Conservation (phyloP, 768 basidiomycete species). For the Postia placenta region DNA sequence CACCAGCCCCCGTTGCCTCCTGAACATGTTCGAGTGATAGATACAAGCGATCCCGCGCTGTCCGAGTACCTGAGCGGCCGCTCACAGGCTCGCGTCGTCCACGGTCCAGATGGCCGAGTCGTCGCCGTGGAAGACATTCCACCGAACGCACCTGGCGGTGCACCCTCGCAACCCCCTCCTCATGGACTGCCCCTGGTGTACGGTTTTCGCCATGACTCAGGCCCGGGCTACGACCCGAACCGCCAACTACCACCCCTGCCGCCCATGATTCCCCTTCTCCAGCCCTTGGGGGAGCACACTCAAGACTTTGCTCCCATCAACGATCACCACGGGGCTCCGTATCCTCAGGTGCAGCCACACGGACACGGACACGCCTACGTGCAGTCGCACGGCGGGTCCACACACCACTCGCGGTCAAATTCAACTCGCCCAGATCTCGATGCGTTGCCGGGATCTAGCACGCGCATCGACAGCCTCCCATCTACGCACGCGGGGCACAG, state of each 20-base stretch:
- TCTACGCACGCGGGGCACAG: conserved; percentile 28
- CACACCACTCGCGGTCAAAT: conserved; percentile 42
- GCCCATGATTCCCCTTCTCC: conserved; percentile 20
- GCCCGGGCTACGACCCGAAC: conserved; percentile 20
- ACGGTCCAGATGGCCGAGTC: conserved; percentile 44
- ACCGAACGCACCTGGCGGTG: conserved; percentile 15
- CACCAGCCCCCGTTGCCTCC: conserved; percentile 20
- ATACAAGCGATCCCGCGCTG: conserved; percentile 42
- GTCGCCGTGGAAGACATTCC: conserved; percentile 45
- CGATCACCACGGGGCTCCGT: conserved; percentile 13
- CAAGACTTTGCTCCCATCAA: conserved; percentile 16
- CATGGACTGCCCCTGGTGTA: conserved; percentile 19
- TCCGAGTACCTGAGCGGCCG: conserved; percentile 46
- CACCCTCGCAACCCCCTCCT: conserved; percentile 16
- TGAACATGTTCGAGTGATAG: conserved; percentile 16
- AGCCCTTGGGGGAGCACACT: conserved; percentile 10
- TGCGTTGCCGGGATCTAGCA: conserved; percentile 9
- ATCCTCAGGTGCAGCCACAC: conserved; percentile 22
- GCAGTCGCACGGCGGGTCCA: conserved; percentile 44
- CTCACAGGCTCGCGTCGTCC: conserved; percentile 39
- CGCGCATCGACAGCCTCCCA: conserved; percentile 26
- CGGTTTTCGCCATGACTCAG: conserved; percentile 21
- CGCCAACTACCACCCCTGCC: conserved; percentile 20
- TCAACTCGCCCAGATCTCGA: conserved; percentile 23
- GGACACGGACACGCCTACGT: conserved; percentile 34